Evolutionary conservation across 225 moss, liverwort and hornwort genomes (phyloP), one percentile per base, ranked within the genome.

Genomic region (Physcomitrium patens): DNA sequence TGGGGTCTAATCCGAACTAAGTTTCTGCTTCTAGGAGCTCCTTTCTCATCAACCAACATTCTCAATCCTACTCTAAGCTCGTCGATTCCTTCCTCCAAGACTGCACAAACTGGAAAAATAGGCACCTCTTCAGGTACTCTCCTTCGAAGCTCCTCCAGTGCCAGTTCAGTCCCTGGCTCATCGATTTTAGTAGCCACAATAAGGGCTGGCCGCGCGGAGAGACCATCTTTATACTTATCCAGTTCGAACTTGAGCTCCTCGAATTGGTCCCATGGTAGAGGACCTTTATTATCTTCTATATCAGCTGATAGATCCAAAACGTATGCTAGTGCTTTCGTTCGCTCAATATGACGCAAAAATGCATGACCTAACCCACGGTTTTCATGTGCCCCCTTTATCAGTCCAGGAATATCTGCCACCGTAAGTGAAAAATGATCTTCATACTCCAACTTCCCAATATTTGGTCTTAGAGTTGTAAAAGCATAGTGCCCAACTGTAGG

Each of bases 371-470:
- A 69, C 9, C 99, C 99, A 23, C 95, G 79, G 68, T 99, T 95
- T 18, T 87, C 59, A 69, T 99, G 92, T 1, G 99, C 99, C 17
- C 91, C 99, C 52, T 88, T 86, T 3, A 95, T 92, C 60, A 95
- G 81, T 24, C 99, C 95, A 7, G 99, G 99, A 68, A 95, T 99
- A 67, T 99, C 93, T 57, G 99, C 99, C 55, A 99, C 93, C 6
- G 99, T 95, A 44, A 99, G 56, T 17, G 80, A 80, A 53, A 89
- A 99, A 60, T 86, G 88, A 57, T 99, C 99, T 15, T 92, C 95
- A 9, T 82, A 99, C 70, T 93, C 83, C 31, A 99, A 44, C 83
- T 89, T 95, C 8, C 95, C 99, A 55, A 99, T 95, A 42, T 99
- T 99, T 9, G 99, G 99, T 75, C 99, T 80, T 10, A 99, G 46